Conservation (phyloP, 2,329 filamentous ascomycete genomes). For the Amylocarpus encephaloides region DNA sequence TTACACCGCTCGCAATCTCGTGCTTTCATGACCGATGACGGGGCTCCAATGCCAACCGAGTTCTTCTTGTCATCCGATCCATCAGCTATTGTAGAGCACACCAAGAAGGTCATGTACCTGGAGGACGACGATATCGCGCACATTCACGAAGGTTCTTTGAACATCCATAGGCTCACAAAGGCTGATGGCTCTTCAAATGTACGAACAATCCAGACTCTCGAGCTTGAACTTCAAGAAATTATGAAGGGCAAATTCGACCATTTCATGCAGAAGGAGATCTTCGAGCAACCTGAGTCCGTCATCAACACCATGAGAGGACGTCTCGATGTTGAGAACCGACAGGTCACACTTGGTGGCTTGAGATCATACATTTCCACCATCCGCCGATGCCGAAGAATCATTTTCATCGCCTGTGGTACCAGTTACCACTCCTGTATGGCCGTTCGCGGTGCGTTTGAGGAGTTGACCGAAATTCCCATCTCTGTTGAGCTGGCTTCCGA, state of each 20-base stretch:
- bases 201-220: conserved; percentile 94
- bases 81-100: conserved; percentile 97
- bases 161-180: conserved; percentile 98
- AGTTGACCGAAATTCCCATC: conserved; percentile 96
- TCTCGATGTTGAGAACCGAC: conserved; percentile 88
- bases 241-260: conserved; percentile 99
- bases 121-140: conserved; percentile 99
- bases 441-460: conserved; percentile 94
- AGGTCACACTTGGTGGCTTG: conserved; percentile 89
- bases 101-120: conserved; percentile 99
- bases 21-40: conserved; percentile 97
- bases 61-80: conserved; percentile 99
- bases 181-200: conserved; percentile 95
- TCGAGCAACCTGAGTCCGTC: conserved; percentile 98
- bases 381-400: conserved; percentile 91
- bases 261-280: conserved; percentile 99
- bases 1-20: conserved; percentile 97
- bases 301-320: conserved; percentile 99
- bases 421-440: conserved; percentile 99
- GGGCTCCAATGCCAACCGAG: conserved; percentile 94
- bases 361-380: conserved; percentile 96
- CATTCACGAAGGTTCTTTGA: conserved; percentile 97
- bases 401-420: conserved; percentile 98
- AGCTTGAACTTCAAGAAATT: conserved; percentile 98
- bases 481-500: conserved; percentile 95